phyloP scores from a whole-genome alignment of 192 early-diverging fungal genomes.

The Thamnidium elegans region DNA sequence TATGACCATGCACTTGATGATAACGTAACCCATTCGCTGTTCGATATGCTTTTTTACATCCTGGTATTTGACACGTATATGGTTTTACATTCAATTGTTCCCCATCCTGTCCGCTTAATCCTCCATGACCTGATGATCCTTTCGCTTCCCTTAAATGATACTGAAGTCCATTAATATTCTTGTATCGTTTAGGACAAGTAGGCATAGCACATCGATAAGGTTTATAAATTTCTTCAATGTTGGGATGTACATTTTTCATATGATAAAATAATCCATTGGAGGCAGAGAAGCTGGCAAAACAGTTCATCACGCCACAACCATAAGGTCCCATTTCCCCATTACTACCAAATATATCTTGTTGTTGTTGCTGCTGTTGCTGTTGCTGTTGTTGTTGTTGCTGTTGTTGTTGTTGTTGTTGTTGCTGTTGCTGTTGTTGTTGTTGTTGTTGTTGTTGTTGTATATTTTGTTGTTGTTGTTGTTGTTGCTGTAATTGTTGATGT shows the following conservation, averaged over 20 bases:
- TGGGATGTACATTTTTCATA: slow-evolving; percentile 40
- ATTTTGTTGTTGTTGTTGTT: slow-evolving; percentile 7
- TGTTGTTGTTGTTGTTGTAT: background rate
- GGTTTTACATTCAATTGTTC: slow-evolving; percentile 17
- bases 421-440: slow-evolving; percentile 9
- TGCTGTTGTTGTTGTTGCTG: slow-evolving; percentile 1
- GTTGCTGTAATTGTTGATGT: background rate
- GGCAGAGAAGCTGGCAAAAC: slow-evolving; percentile 29
- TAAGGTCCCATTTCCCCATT: slow-evolving; percentile 30
- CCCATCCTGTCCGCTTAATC: background rate
- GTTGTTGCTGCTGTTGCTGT: slow-evolving; percentile 1
- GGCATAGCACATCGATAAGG: slow-evolving; percentile 71
- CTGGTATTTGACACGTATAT: slow-evolving; percentile 35
- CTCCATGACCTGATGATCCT: slow-evolving; percentile 35
- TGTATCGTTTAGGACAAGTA: slow-evolving; percentile 69
- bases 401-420: background rate
- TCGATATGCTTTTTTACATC: slow-evolving; percentile 43
- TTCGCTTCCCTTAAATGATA: slow-evolving; percentile 72
- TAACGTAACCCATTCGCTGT: slow-evolving; percentile 41
- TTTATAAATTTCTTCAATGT: slow-evolving; percentile 33
- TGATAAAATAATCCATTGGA: slow-evolving; percentile 47
- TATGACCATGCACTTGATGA: slow-evolving; percentile 36
- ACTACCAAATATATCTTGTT: slow-evolving; percentile 21
- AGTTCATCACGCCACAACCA: slow-evolving; percentile 37
- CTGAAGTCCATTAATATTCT: slow-evolving; percentile 81